phyloP scores from a whole-genome alignment of 2,329 filamentous ascomycete genomes.

The Calonectria pauciramosa region DNA sequence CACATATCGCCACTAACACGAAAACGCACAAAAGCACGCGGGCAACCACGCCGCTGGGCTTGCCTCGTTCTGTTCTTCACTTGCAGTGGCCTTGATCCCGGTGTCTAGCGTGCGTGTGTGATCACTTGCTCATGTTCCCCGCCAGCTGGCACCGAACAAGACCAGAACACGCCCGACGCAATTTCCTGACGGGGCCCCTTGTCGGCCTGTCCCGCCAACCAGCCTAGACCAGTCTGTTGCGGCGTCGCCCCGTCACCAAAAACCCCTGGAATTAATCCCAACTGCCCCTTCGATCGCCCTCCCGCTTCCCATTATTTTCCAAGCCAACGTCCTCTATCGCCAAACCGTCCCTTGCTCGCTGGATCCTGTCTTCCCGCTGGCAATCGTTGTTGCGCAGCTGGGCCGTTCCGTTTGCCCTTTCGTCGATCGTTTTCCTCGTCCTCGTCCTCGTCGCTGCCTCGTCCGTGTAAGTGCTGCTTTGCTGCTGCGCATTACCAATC shows the following conservation, averaged over 20 bases:
- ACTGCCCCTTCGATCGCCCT: slow-evolving; percentile 42
- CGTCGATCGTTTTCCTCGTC: background rate
- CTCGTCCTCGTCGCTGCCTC: background rate
- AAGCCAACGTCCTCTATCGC: slow-evolving; percentile 3
- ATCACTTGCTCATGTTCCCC: background rate
- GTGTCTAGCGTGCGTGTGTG: background rate
- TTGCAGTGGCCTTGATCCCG: background rate
- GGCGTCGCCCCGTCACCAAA: slow-evolving; percentile 41
- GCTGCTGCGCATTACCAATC: background rate
- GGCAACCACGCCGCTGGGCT: background rate
- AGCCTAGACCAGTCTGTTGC: slow-evolving; percentile 29
- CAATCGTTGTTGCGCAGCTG: slow-evolving; percentile 27
- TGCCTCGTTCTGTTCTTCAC: background rate
- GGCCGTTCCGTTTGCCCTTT: background rate
- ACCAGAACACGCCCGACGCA: slow-evolving; percentile 20
- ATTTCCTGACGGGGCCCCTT: slow-evolving; percentile 26
- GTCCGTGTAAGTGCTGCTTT: slow-evolving; percentile 19
- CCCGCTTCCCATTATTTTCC: slow-evolving; percentile 15
- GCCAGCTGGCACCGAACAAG: slow-evolving; percentile 6
- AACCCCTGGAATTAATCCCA: slow-evolving; percentile 45
- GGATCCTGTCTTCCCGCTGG: slow-evolving; percentile 21
- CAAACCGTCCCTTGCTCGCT: slow-evolving; percentile 14
- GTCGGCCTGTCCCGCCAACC: slow-evolving; percentile 29
- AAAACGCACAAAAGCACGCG: slow-evolving; percentile 1
- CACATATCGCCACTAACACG: background rate